Evolutionary conservation across 2,329 filamentous ascomycete species (phyloP).

Genomic region (Pezicula carpinea): DNA sequence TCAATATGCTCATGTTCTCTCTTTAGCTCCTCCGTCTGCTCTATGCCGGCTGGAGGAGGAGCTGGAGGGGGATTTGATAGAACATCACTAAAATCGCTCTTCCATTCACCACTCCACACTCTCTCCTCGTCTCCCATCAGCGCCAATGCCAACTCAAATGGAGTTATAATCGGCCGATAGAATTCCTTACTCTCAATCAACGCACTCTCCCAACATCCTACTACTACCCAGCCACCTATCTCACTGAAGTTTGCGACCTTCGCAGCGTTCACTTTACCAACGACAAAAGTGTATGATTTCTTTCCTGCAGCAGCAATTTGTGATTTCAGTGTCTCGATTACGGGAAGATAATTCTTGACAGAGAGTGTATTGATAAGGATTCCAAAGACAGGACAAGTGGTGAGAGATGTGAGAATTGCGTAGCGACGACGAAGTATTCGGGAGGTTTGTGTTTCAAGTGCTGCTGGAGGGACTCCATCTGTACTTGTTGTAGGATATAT

Average conservation of each 20-base stretch:
- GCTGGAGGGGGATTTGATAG: slow-evolving; percentile 5
- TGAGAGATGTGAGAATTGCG: slow-evolving; percentile 75
- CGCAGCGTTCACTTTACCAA: slow-evolving; percentile 91
- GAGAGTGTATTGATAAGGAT: slow-evolving; percentile 95
- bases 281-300: slow-evolving; percentile 94
- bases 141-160: slow-evolving; percentile 82
- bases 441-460: slow-evolving; percentile 35
- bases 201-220: slow-evolving; percentile 97
- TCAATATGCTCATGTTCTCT: slow-evolving; percentile 10
- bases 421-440: slow-evolving; percentile 76
- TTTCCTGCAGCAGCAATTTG: slow-evolving; percentile 78
- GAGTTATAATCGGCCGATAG: slow-evolving; percentile 87
- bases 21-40: not conserved
- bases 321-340: slow-evolving; percentile 67
- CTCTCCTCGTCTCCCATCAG: slow-evolving; percentile 70
- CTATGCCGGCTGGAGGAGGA: too few species aligned
- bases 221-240: slow-evolving; percentile 92
- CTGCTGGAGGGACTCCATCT: slow-evolving; percentile 24
- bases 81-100: slow-evolving; percentile 66
- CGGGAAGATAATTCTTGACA: slow-evolving; percentile 82
- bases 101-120: slow-evolving; percentile 85
- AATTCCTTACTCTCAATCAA: slow-evolving; percentile 86
- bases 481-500: slow-evolving; percentile 60
- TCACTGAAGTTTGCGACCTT: slow-evolving; percentile 97
- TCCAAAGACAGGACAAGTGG: slow-evolving; percentile 79